Conservation (phyloP, 208 protist species). For the Trypanosoma caninum region DNA sequence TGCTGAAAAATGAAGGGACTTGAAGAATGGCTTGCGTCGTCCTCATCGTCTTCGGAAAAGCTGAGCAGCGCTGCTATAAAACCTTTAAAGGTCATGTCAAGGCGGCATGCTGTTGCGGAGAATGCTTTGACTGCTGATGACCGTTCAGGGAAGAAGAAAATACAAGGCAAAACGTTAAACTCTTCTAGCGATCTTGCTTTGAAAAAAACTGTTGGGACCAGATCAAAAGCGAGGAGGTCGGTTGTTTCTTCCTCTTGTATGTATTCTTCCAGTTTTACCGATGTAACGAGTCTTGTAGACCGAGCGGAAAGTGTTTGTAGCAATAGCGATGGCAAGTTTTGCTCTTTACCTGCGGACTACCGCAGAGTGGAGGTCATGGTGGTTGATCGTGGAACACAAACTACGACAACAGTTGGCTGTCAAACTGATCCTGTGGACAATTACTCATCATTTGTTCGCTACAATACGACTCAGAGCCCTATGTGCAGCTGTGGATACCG, state of each 20-base stretch:
- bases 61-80: neutral
- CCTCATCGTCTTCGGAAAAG: constrained; percentile 10
- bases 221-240: no score
- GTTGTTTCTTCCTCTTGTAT: no score
- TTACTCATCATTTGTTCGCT: constrained; percentile 3
- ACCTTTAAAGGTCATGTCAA: neutral
- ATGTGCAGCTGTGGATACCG: constrained; percentile 12
- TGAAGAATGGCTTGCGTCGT: constrained; percentile 56
- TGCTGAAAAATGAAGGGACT: constrained; percentile 59
- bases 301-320: no score
- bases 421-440: constrained; percentile 66
- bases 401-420: constrained; percentile 50
- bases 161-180: constrained; percentile 52
- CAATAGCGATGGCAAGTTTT: no score
- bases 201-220: no score
- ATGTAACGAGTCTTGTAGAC: no score
- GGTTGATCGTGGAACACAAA: constrained; percentile 83
- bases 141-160: constrained; percentile 39
- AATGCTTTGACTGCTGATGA: no score
- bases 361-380: constrained; percentile 73
- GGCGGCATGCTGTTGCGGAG: neutral
- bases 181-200: constrained; percentile 44
- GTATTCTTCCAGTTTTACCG: no score
- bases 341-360: constrained; percentile 15
- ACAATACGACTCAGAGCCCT: neutral